Evolutionary conservation across 768 basidiomycete species (phyloP).

Genomic region (Dioszegia hungarica): DNA sequence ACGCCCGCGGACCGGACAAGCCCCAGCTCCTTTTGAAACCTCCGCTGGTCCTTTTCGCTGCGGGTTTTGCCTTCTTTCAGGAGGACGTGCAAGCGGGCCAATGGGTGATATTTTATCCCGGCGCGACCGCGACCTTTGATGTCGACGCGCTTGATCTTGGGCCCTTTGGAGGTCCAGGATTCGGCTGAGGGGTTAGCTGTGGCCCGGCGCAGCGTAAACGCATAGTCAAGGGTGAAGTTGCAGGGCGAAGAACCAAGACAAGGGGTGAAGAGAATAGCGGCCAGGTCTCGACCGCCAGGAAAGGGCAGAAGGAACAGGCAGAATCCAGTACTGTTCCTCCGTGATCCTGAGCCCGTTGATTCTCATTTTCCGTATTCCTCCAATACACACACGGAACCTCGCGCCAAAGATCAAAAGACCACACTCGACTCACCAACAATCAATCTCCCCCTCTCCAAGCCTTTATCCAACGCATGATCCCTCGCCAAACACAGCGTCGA

Average conservation of each 20-base stretch:
- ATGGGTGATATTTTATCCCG: slow-evolving; percentile 72
- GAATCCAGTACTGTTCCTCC: too few species aligned
- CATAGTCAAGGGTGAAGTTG: too few species aligned
- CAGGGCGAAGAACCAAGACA: too few species aligned
- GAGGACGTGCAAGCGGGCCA: slow-evolving; percentile 68
- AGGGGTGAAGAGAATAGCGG: too few species aligned
- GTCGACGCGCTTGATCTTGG: slow-evolving; percentile 65
- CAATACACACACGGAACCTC: too few species aligned
- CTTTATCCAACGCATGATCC: slow-evolving; percentile 79
- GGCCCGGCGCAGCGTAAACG: neutral
- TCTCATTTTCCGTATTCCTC: too few species aligned
- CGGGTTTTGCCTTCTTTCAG: slow-evolving; percentile 73
- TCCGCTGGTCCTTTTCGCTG: slow-evolving; percentile 62
- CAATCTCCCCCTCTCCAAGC: slow-evolving; percentile 64
- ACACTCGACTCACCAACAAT: slow-evolving; percentile 70
- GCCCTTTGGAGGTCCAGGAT: slow-evolving; percentile 88
- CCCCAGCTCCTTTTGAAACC: slow-evolving; percentile 63
- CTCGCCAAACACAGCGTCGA: slow-evolving; percentile 82
- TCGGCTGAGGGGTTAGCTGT: slow-evolving; percentile 58
- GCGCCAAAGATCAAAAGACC: too few species aligned
- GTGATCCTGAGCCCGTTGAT: too few species aligned
- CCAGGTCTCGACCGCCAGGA: too few species aligned
- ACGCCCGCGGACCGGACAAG: slow-evolving; percentile 74
- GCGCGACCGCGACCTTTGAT: slow-evolving; percentile 74
- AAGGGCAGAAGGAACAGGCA: too few species aligned